Evolutionary conservation across 257 asterid genomes (phyloP).

Genomic region (Ajuga chamaepitys): DNA sequence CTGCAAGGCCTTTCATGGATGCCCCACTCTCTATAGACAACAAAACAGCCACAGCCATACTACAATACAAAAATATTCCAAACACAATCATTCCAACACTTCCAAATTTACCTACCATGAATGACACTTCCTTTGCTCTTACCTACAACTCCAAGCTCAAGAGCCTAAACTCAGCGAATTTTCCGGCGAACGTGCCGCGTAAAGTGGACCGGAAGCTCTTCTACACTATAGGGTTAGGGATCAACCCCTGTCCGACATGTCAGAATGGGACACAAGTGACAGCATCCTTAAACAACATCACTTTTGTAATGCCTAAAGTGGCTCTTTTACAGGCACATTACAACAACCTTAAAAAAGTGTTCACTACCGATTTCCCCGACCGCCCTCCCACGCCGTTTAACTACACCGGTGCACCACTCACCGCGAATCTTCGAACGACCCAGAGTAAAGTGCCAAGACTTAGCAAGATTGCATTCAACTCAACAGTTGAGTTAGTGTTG

Average conservation of each 20-base stretch:
- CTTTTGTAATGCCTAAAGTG: slow-evolving; percentile 31
- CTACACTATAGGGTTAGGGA: slow-evolving; percentile 43
- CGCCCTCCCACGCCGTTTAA: slow-evolving; percentile 21
- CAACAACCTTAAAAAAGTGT: slow-evolving; percentile 19
- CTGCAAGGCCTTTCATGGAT: slow-evolving; percentile 50
- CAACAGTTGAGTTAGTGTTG: slow-evolving; percentile 30
- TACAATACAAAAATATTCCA: slow-evolving; percentile 43
- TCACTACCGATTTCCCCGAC: slow-evolving; percentile 29
- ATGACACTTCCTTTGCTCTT: slow-evolving; percentile 35
- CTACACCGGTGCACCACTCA: slow-evolving; percentile 37
- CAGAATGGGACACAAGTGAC: slow-evolving; percentile 28
- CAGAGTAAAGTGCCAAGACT: slow-evolving; percentile 14
- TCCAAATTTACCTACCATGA: slow-evolving; percentile 34
- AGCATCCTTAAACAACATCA: slow-evolving; percentile 33
- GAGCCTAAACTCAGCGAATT: slow-evolving; percentile 32
- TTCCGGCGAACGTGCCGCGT: slow-evolving; percentile 52
- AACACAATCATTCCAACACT: slow-evolving; percentile 21
- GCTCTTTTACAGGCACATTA: slow-evolving; percentile 24
- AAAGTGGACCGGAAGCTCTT: slow-evolving; percentile 41
- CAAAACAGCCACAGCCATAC: slow-evolving; percentile 46
- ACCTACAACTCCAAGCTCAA: slow-evolving; percentile 30
- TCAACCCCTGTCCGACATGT: slow-evolving; percentile 43
- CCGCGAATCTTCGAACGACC: slow-evolving; percentile 22
- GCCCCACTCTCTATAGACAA: slow-evolving; percentile 44
- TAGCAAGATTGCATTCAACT: slow-evolving; percentile 24